Conservation (phyloP, 1,284 basidiomycete genomes). For the Earliella scabrosa region DNA sequence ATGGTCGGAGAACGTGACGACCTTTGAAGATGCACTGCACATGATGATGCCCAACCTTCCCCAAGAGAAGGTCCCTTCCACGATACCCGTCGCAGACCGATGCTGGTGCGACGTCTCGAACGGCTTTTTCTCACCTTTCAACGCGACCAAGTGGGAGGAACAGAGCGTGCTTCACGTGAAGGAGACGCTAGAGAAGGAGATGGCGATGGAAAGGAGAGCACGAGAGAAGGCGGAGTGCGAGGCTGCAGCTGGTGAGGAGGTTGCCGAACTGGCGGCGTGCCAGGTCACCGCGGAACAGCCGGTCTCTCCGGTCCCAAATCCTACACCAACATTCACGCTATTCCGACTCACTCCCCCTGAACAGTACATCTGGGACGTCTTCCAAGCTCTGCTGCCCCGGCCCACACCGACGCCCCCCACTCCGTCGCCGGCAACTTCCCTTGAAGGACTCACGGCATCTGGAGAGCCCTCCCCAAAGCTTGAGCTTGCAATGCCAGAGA, state of each 20-base stretch:
- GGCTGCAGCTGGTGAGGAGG: constrained; percentile 29
- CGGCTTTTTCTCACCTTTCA: constrained; percentile 72
- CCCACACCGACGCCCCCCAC: not conserved
- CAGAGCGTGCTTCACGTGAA: constrained; percentile 55
- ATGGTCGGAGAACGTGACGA: constrained; percentile 70
- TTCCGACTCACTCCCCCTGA: not conserved
- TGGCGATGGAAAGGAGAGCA: constrained; percentile 30
- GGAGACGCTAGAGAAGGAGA: constrained; percentile 42
- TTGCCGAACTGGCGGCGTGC: not conserved
- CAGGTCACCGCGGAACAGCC: not conserved
- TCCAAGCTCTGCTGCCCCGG: not conserved
- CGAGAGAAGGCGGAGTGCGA: constrained; percentile 24
- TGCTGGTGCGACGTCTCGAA: constrained; percentile 80
- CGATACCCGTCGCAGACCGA: constrained; percentile 68
- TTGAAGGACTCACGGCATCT: not conserved
- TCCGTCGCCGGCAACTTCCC: not conserved
- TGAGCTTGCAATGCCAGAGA: not conserved
- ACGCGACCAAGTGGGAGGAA: constrained; percentile 72
- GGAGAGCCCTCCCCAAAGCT: not conserved
- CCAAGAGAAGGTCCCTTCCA: constrained; percentile 38
- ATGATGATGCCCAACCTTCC: constrained; percentile 36
- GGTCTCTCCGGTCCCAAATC: not conserved
- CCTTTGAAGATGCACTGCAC: constrained; percentile 66
- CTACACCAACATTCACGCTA: not conserved
- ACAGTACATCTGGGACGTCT: not conserved